Conservation (phyloP, 441 rosid genomes). For the Jatropha podagrica region DNA sequence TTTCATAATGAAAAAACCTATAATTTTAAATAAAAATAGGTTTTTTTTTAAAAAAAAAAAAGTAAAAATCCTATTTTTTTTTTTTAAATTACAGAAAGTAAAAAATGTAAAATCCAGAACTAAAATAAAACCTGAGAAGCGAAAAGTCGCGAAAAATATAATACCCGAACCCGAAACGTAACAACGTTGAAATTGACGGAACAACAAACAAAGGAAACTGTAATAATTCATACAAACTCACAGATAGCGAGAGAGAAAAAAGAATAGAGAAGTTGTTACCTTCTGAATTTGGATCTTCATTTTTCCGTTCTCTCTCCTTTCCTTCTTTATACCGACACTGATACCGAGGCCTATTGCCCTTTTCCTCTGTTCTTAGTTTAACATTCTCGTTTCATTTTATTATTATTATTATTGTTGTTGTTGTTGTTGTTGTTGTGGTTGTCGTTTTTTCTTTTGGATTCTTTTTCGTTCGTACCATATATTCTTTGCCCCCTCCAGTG, state of each 20-base stretch:
- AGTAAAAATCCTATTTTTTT: neutral
- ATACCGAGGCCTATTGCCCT: constrained; percentile 9
- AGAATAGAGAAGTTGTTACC: neutral
- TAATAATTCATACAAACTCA: neutral
- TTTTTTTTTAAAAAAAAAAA: no score
- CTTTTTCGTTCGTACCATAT: neutral
- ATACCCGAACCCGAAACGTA: constrained; percentile 1
- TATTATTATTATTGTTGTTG: no score
- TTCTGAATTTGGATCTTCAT: neutral
- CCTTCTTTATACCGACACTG: constrained; percentile 22
- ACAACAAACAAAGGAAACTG: neutral
- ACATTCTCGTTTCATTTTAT: neutral
- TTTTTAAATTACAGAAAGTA: neutral
- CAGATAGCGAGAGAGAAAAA: neutral
- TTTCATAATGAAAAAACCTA: no score
- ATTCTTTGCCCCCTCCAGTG: constrained; percentile 13
- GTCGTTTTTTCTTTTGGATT: neutral
- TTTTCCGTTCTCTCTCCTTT: neutral
- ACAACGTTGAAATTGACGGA: constrained; percentile 11
- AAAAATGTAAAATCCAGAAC: neutral
- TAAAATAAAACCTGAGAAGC: neutral
- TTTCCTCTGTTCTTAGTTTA: neutral
- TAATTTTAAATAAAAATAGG: no score
- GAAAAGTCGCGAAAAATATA: neutral
- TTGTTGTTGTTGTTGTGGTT: no score